A percentile compares a stretch with the other conserved stretches of the same genome.
These are phyloP conservation scores for Aspergillus glaucus DNA, from an alignment of 2,329 filamentous ascomycete species.

Conservation along the genomic window DNA sequence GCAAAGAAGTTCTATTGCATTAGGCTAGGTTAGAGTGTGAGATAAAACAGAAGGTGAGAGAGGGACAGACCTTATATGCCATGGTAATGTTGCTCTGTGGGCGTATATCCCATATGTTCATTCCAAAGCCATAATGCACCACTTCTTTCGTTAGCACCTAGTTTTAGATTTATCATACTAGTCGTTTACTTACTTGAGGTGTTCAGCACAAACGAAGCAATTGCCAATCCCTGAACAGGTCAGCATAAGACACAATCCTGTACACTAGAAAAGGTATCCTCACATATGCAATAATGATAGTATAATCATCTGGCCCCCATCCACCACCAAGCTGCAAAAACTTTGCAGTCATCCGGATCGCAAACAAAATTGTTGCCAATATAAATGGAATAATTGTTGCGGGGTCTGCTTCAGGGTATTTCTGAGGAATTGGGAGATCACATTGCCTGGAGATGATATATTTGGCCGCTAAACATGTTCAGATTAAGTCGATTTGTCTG, in stretches of 20 bases:
- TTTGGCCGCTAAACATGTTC: slow-evolving; percentile 1
- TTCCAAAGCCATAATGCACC: slow-evolving; percentile 17
- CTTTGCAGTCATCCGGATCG: slow-evolving; percentile 1
- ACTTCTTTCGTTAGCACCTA: slow-evolving; percentile 4
- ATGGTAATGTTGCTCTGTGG: slow-evolving; percentile 14
- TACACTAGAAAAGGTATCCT: not conserved
- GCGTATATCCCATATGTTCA: slow-evolving; percentile 17
- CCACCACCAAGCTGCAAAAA: slow-evolving; percentile 1
- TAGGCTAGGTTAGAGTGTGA: not conserved
- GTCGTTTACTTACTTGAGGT: slow-evolving; percentile 6
- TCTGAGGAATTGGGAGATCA: not conserved
- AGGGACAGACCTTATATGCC: slow-evolving; percentile 9
- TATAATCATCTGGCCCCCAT: slow-evolving; percentile 5
- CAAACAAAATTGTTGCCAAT: slow-evolving; percentile 1
- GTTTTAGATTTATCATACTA: not conserved
- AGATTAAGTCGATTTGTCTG: not conserved
- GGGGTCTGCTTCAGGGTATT: not conserved
- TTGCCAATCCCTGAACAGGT: slow-evolving; percentile 6
- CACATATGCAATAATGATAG: slow-evolving; percentile 11
- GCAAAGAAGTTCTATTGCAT: slow-evolving; percentile 11
- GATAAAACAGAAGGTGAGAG: not conserved
- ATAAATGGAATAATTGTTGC: slow-evolving; percentile 2
- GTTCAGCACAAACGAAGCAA: slow-evolving; percentile 8
- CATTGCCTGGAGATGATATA: slow-evolving; percentile 1
- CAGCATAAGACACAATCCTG: not conserved